phyloP scores from a whole-genome alignment of 169 alveolate genomes.

The Cryptosporidium canis region DNA sequence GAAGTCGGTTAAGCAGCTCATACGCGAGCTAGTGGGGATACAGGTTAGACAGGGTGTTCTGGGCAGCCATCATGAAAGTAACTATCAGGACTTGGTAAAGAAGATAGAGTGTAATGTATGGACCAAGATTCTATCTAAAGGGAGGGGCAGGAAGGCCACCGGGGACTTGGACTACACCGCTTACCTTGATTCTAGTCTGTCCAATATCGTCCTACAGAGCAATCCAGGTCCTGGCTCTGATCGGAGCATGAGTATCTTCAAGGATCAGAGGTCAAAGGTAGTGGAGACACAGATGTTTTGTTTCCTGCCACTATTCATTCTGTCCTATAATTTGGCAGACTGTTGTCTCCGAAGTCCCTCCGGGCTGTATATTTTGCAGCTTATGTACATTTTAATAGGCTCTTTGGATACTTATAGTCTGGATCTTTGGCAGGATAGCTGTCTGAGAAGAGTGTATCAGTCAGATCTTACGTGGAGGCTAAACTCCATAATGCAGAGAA shows the following conservation, averaged over 20 bases:
- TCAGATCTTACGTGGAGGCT: constrained; percentile 15
- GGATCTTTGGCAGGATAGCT: constrained; percentile 7
- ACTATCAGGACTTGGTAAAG: neutral
- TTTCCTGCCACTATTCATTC: constrained; percentile 15
- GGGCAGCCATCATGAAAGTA: neutral
- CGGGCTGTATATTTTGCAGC: neutral
- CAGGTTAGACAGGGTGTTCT: neutral
- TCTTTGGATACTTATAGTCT: neutral
- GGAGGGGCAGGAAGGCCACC: neutral
- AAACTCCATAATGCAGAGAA: constrained; percentile 9
- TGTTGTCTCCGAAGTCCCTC: neutral
- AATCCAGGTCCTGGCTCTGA: neutral
- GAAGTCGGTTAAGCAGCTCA: constrained; percentile 3
- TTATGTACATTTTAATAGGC: neutral
- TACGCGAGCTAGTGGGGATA: neutral
- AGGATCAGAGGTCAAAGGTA: neutral
- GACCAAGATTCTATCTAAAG: neutral
- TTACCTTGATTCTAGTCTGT: neutral
- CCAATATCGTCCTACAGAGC: constrained; percentile 4
- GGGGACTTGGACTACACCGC: neutral
- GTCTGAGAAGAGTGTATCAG: neutral
- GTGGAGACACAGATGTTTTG: constrained; percentile 9
- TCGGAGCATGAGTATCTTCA: neutral
- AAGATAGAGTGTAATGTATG: constrained; percentile 22
- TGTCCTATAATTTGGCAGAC: neutral